Percentiles rank a stretch among this genome's conserved stretches.
Evolutionary conservation across 2,329 filamentous ascomycete genomes (phyloP).

Genomic region (Verticillium nonalfalfae): DNA sequence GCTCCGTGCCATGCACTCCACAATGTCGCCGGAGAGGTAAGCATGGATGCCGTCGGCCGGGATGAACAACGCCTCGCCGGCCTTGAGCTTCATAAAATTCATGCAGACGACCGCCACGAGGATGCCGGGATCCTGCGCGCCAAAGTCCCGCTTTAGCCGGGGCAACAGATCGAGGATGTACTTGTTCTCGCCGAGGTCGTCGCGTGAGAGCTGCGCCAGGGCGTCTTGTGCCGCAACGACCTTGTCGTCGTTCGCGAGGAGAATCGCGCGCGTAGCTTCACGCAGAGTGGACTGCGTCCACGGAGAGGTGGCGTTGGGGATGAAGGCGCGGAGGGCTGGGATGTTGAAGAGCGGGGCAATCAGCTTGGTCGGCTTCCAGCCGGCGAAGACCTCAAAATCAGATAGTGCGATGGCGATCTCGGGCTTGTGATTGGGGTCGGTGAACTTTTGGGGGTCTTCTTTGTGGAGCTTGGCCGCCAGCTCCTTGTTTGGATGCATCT

Average conservation of each 20-base stretch:
- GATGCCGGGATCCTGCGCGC: conserved; percentile 55
- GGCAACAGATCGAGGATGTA: conserved; percentile 61
- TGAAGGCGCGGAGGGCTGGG: conserved; percentile 44
- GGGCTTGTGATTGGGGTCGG: conserved; percentile 71
- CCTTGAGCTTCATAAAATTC: conserved; percentile 63
- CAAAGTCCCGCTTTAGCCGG: conserved; percentile 59
- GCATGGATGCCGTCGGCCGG: conserved; percentile 70
- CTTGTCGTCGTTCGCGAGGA: conserved; percentile 43
- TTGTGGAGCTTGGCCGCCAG: conserved; percentile 59
- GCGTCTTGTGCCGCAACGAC: conserved; percentile 47
- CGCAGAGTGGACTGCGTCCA: conserved; percentile 55
- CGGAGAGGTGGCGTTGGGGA: conserved; percentile 33
- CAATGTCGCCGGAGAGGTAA: conserved; percentile 66
- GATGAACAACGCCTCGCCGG: conserved; percentile 64
- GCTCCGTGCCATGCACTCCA: conserved; percentile 72
- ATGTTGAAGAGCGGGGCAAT: conserved; percentile 55
- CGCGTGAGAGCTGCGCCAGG: conserved; percentile 39
- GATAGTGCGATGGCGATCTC: conserved; percentile 69
- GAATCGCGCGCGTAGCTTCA: conserved; percentile 46
- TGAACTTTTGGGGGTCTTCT: conserved; percentile 58
- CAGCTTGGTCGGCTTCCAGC: conserved; percentile 60
- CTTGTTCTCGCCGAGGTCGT: conserved; percentile 39
- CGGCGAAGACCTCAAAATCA: conserved; percentile 70
- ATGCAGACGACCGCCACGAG: conserved; percentile 66
- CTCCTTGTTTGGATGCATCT: conserved; percentile 67